Evolutionary conservation across 805 yeast species (phyloP).

Genomic region (Komagataella populi): DNA sequence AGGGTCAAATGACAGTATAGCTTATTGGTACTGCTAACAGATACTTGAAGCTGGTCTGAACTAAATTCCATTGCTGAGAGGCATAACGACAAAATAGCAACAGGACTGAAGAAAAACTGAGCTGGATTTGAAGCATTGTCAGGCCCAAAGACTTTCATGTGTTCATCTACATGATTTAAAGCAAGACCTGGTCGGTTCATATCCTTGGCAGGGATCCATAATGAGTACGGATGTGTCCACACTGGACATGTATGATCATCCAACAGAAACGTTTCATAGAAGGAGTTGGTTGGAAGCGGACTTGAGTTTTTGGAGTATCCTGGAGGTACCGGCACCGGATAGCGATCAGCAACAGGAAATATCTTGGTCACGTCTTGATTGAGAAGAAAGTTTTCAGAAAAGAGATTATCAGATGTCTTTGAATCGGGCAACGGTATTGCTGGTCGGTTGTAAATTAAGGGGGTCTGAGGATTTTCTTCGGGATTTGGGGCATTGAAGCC

Average conservation of each 20-base stretch:
- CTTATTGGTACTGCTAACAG: not conserved
- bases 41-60: not conserved
- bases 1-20: constrained; percentile 4
- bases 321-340: constrained; percentile 2
- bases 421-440: not conserved
- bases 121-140: constrained; percentile 24
- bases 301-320: constrained; percentile 1
- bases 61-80: constrained; percentile 28
- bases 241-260: constrained; percentile 51
- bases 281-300: constrained; percentile 57
- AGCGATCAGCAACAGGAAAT: not conserved
- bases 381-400: not conserved
- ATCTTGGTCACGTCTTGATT: not conserved
- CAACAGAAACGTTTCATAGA: constrained; percentile 55
- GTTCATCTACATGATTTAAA: constrained; percentile 41
- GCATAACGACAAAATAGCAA: constrained; percentile 43
- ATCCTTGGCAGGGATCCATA: constrained; percentile 41
- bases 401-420: not conserved
- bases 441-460: not conserved
- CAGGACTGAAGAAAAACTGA: constrained; percentile 51
- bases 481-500: not conserved
- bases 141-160: constrained; percentile 53
- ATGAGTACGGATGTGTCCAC: constrained; percentile 67
- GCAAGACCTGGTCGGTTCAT: constrained; percentile 37
- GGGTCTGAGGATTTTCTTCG: not conserved